phyloP scores from a whole-genome alignment of 2,329 filamentous ascomycete genomes.

The Pyrenochaeta sp. region DNA sequence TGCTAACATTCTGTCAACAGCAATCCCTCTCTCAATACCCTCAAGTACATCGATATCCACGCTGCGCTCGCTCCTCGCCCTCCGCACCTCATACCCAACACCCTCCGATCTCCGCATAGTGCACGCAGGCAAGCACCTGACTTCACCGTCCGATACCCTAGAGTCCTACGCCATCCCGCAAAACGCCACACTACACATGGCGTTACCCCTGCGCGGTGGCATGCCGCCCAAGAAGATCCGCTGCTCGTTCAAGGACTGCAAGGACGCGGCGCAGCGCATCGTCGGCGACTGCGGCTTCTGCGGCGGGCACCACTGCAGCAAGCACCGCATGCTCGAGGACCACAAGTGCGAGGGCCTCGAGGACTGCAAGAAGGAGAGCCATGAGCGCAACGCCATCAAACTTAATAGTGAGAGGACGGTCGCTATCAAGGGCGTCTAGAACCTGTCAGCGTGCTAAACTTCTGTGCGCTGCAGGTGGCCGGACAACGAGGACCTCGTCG shows the following conservation, averaged over 20 bases:
- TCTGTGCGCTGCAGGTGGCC: neutral
- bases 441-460: neutral
- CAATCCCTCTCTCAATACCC: conserved; percentile 64
- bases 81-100: conserved; percentile 61
- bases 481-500: neutral
- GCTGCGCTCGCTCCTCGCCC: conserved; percentile 63
- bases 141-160: conserved; percentile 52
- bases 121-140: conserved; percentile 65
- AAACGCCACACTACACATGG: conserved; percentile 62
- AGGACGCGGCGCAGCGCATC: conserved; percentile 85
- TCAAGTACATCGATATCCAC: conserved; percentile 62
- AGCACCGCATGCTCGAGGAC: conserved; percentile 91
- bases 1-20: conserved; percentile 48
- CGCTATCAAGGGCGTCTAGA: conserved; percentile 88
- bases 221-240: conserved; percentile 77
- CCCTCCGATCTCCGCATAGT: conserved; percentile 62
- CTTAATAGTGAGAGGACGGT: conserved; percentile 91
- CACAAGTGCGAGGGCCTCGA: conserved; percentile 93
- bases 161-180: conserved; percentile 57
- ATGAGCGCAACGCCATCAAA: conserved; percentile 91
- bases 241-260: conserved; percentile 91
- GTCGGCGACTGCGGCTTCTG: conserved; percentile 97
- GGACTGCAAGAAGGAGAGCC: conserved; percentile 97
- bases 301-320: conserved; percentile 90
- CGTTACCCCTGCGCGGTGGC: conserved; percentile 63